Base-by-base conservation (phyloP, 1,284 basidiomycete species). In the Leccinum pseudoinsigne region DNA sequence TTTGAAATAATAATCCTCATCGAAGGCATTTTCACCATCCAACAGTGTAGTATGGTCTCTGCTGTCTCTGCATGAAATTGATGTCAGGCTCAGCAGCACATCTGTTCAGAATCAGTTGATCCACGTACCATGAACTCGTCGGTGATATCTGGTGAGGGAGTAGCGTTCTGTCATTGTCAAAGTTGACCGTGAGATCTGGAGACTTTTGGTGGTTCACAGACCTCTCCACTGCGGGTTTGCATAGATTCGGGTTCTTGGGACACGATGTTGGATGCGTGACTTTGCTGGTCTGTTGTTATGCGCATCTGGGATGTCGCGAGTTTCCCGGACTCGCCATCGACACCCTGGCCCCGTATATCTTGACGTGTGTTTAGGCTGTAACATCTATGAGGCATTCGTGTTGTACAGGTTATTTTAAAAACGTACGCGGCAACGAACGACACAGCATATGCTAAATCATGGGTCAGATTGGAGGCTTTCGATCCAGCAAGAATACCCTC, bases 391-490 rank as follows among this genome's bases (percentile, higher is more conserved):
- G 66, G 2, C 28, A 14, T 21, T 36, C 57, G 38, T 23, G 38
- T 18, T 63, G 54, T 21, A 66, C 36, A 11, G 2, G 26, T 12
- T 47, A 6, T 7, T 5, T 57, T 4, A 57, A 18, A 51, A 10
- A 69, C 85, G 62, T 70, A 88, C 85, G 88, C 86, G 61, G 87
- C 86, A 68, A 89, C 78, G 71, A 86, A 87, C 5, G 88, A 89
- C 61, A 87, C 84, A 1, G 82, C 85, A 68, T 89, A 90, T 34
- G 89, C 88, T 89, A 63, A 3, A 60, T 57, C 47, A 62, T 26
- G 40, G 23, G 55, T 60, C 58, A 60, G 50, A 54, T 45, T 45
- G 45, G 50, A 58, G 53, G 36, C n/a, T 16, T n/a, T 34, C 23
- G 8, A 5, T 38, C 12, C 8, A 47, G 28, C 10, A 26, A 31